A percentile compares a stretch with the other conserved stretches of the same genome.
phyloP scores from a whole-genome alignment of 352 stramenopile species.

The Phytophthora ramorum region DNA sequence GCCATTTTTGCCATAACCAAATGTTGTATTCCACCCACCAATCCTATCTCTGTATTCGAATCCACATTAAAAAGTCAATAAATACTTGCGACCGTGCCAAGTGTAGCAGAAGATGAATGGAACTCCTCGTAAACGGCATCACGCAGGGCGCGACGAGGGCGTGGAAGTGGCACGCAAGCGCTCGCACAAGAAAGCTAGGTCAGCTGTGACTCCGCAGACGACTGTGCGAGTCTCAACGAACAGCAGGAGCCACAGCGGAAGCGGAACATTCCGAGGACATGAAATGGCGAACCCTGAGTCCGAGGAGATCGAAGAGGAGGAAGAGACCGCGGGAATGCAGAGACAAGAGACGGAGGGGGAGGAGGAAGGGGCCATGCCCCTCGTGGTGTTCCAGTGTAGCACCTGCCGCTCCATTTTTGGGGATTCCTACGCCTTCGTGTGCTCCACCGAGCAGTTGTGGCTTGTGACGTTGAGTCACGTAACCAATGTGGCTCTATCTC shows the following conservation, averaged over 20 bases:
- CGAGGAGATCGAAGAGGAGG: slow-evolving; percentile 45
- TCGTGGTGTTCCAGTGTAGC: slow-evolving; percentile 87
- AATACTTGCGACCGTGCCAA: background rate
- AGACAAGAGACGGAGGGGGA: slow-evolving; percentile 48
- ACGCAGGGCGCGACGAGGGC: slow-evolving; percentile 27
- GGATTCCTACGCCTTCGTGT: slow-evolving; percentile 85
- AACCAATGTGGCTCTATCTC: slow-evolving; percentile 60
- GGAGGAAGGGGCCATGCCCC: slow-evolving; percentile 57
- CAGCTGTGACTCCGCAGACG: slow-evolving; percentile 28
- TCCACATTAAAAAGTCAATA: slow-evolving; percentile 4
- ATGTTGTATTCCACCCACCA: background rate
- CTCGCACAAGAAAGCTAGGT: slow-evolving; percentile 42
- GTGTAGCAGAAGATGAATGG: slow-evolving; percentile 30
- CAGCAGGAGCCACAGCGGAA: slow-evolving; percentile 13
- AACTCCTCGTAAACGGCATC: slow-evolving; percentile 63
- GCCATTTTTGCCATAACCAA: slow-evolving; percentile 10
- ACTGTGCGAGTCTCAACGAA: slow-evolving; percentile 1
- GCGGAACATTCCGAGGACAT: slow-evolving; percentile 9
- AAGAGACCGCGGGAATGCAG: slow-evolving; percentile 7
- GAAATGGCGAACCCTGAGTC: slow-evolving; percentile 35
- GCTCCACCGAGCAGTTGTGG: slow-evolving; percentile 74
- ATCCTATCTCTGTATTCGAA: slow-evolving; percentile 2
- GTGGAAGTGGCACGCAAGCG: slow-evolving; percentile 25
- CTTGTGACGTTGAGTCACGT: slow-evolving; percentile 80
- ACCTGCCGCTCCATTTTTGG: slow-evolving; percentile 86